Percentiles rank a stretch among this genome's conserved stretches.
These are phyloP conservation scores for Penicillium robsamsonii DNA, from an alignment of 495 filamentous ascomycete genomes.

Conservation along the genomic window DNA sequence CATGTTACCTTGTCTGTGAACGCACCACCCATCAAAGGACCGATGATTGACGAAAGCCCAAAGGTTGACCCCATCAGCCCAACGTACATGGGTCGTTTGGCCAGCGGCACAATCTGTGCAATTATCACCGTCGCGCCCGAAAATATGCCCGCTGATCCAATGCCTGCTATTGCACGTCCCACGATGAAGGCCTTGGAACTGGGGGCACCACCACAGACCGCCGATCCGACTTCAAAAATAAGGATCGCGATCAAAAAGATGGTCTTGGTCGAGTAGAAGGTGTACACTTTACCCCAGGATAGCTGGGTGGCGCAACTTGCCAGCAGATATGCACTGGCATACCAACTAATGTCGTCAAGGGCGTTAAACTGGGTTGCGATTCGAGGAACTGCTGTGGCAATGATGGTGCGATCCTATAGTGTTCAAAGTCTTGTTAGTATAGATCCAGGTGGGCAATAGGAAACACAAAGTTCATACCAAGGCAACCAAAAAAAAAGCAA, in stretches of 20 bases:
- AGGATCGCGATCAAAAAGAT: slow-evolving; percentile 59
- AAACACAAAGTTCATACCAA: slow-evolving; percentile 22
- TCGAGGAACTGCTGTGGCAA: slow-evolving; percentile 67
- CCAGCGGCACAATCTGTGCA: slow-evolving; percentile 54
- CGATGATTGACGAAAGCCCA: slow-evolving; percentile 54
- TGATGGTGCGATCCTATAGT: slow-evolving; percentile 60
- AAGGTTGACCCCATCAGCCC: slow-evolving; percentile 48
- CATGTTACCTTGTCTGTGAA: slow-evolving; percentile 40
- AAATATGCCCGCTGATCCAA: slow-evolving; percentile 52
- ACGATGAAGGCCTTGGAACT: slow-evolving; percentile 68
- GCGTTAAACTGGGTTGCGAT: slow-evolving; percentile 67
- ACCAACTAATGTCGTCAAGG: slow-evolving; percentile 59
- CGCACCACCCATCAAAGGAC: slow-evolving; percentile 36
- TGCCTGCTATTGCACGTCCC: slow-evolving; percentile 52
- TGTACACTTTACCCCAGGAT: slow-evolving; percentile 61
- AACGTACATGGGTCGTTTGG: slow-evolving; percentile 53
- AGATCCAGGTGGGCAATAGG: background rate
- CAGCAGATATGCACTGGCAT: slow-evolving; percentile 51
- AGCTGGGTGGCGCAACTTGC: slow-evolving; percentile 47
- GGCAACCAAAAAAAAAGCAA: slow-evolving; percentile 38
- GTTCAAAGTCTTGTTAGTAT: slow-evolving; percentile 1
- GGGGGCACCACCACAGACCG: slow-evolving; percentile 71
- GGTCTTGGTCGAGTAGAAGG: slow-evolving; percentile 55
- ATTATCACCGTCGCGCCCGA: slow-evolving; percentile 55
- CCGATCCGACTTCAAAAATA: slow-evolving; percentile 61